Evolutionary conservation across 225 moss, liverwort and hornwort species (phyloP), one percentile per base, ranked within the genome.

Genomic region (Pseudisothecium myosuroides): DNA sequence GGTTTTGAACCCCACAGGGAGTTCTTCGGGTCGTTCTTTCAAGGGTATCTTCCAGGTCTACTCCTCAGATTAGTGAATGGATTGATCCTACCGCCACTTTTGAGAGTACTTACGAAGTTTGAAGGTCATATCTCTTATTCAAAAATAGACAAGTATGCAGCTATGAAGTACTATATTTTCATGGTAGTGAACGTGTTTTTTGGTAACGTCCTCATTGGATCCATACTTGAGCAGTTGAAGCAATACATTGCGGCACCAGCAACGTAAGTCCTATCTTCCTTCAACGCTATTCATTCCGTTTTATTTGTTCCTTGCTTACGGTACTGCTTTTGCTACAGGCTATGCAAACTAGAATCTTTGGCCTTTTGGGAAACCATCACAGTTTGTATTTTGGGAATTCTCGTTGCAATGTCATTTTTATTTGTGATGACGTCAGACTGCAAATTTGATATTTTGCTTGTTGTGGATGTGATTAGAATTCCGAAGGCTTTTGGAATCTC

Each of bases 111-210:
- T 83, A 93, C 92, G 52, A 96, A 91, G 66, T 89, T 95, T 81
- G 97, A 98, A 92, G 97, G 97, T 77, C 94, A 96, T 59, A 86
- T 92, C 68, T 95, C 97, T 34, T 93, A 94, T 83, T 96, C 96
- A 58, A 91, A 85, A 84, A 95, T 98, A 89, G 97, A 96, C 62
- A 96, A 88, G 73, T 93, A 93, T 86, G 90, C 95, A 45, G 94
- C 94, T 68, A 85, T 94, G 88, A 96, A 95, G 83, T 96, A 95
- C 89, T 93, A 95, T 65, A 47, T 86, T 41, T 96, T 98, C 76
- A 94, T 98, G 98, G 92, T 96, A 58, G 90, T 97, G 39, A 97
- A 98, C 82, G 92, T 97, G 55, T 98, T 98, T 83, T 81, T 98
- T 68, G 98, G 98, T 65, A 98, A 95, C 86, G 94, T 96, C 54